phyloP scores from a whole-genome alignment of 345 rosid genomes.

The Salix exigua region DNA sequence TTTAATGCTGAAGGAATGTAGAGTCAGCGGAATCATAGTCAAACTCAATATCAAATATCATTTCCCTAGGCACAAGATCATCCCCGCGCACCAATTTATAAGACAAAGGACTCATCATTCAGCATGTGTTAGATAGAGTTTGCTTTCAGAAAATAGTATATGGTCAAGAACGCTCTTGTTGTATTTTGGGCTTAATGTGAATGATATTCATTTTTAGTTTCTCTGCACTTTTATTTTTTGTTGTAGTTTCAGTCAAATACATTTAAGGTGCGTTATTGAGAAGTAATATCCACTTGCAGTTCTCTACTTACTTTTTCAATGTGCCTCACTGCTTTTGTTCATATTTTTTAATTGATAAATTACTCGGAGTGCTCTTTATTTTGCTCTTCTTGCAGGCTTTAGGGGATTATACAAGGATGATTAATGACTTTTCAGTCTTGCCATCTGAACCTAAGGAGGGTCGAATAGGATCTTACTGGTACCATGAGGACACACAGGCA shows the following conservation, averaged over 20 bases:
- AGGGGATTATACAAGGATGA: conserved; percentile 87
- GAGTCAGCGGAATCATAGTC: neutral
- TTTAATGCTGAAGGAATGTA: neutral
- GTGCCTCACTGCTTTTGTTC: neutral
- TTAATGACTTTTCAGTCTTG: conserved; percentile 73
- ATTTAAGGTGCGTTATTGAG: neutral
- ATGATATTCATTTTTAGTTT: neutral
- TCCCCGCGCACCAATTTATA: neutral
- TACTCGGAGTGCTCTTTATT: neutral
- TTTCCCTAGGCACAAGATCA: no score
- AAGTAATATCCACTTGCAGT: neutral
- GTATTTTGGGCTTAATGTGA: neutral
- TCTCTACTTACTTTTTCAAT: neutral
- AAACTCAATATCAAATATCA: neutral
- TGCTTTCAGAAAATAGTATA: neutral
- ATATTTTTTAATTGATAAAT: neutral
- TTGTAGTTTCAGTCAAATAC: neutral
- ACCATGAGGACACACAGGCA: conserved; percentile 78
- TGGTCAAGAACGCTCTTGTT: neutral
- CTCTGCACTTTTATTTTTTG: neutral
- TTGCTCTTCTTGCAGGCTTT: conserved; percentile 51
- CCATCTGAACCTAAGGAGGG: conserved; percentile 87
- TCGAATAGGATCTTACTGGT: conserved; percentile 64
- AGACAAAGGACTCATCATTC: neutral
- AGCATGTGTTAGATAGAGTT: neutral